phyloP scores from a whole-genome alignment of 2,329 filamentous ascomycete species.

The Xylaria sp. region DNA sequence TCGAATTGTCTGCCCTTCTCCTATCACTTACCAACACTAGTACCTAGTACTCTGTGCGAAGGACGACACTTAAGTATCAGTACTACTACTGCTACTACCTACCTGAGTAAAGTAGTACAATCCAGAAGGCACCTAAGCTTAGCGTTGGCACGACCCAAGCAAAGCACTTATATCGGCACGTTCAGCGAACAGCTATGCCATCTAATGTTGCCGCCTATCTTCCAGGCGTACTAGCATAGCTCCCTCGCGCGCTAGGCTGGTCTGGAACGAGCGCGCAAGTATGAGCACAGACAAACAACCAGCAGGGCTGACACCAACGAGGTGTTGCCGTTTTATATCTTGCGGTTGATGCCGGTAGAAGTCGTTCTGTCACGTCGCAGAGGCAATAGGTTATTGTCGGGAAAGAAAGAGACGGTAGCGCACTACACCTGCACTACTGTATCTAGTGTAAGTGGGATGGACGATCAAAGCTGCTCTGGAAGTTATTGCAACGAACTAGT shows the following conservation, averaged over 20 bases:
- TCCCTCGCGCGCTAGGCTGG: slow-evolving; percentile 10
- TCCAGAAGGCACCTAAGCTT: neutral
- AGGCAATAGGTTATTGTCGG: slow-evolving; percentile 1
- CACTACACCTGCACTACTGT: neutral
- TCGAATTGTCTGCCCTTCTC: neutral
- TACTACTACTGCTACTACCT: slow-evolving; percentile 19
- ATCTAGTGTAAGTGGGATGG: slow-evolving; percentile 6
- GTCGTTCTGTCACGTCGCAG: neutral
- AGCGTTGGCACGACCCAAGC: neutral
- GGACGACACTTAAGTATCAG: slow-evolving; percentile 22
- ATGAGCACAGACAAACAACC: neutral
- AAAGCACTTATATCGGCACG: neutral
- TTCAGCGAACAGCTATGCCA: neutral
- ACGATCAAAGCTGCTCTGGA: slow-evolving; percentile 18
- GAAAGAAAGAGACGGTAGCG: slow-evolving; percentile 2
- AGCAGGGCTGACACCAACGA: neutral
- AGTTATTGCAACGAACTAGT: slow-evolving; percentile 24
- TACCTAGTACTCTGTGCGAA: neutral
- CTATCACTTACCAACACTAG: neutral
- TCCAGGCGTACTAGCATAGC: too few species aligned
- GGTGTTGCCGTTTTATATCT: neutral
- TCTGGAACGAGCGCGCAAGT: neutral
- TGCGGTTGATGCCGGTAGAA: too few species aligned
- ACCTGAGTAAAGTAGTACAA: neutral
- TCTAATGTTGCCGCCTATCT: slow-evolving; percentile 9